A percentile compares a stretch with the other conserved stretches of the same genome.
Evolutionary conservation across 129 eudicot genomes (phyloP).

Genomic region (Logfia minima): DNA sequence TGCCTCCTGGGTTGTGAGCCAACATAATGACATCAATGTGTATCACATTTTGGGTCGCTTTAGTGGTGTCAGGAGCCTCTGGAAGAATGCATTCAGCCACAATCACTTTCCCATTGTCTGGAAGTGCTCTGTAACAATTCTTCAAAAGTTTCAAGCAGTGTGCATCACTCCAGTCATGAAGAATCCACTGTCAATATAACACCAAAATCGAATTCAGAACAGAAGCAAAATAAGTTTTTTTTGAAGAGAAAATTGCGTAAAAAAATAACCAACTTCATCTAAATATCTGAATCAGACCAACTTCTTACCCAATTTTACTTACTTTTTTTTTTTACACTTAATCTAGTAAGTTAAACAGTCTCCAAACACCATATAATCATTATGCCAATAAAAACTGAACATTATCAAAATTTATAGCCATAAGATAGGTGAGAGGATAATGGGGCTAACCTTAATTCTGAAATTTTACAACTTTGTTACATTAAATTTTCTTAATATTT

Average conservation of each 20-base stretch:
- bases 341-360: not conserved
- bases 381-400: not conserved
- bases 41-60: slow-evolving; percentile 47
- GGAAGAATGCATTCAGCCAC: slow-evolving; percentile 68
- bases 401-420: not conserved
- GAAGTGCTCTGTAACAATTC: slow-evolving; percentile 64
- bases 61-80: slow-evolving; percentile 55
- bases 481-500: no score
- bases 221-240: not conserved
- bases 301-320: not conserved
- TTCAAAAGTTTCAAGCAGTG: slow-evolving; percentile 61
- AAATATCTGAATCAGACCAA: not conserved
- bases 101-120: slow-evolving; percentile 66
- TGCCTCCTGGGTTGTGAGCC: slow-evolving; percentile 79
- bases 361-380: not conserved
- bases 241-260: not conserved
- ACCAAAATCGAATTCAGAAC: not conserved
- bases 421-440: not conserved
- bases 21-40: slow-evolving; percentile 72
- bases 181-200: slow-evolving; percentile 55
- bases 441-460: not conserved
- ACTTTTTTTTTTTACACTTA: not conserved
- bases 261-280: not conserved
- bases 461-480: no score
- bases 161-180: slow-evolving; percentile 84